Base-by-base conservation (phyloP, 2,329 filamentous ascomycete species). In the Fusarium sp. region DNA sequence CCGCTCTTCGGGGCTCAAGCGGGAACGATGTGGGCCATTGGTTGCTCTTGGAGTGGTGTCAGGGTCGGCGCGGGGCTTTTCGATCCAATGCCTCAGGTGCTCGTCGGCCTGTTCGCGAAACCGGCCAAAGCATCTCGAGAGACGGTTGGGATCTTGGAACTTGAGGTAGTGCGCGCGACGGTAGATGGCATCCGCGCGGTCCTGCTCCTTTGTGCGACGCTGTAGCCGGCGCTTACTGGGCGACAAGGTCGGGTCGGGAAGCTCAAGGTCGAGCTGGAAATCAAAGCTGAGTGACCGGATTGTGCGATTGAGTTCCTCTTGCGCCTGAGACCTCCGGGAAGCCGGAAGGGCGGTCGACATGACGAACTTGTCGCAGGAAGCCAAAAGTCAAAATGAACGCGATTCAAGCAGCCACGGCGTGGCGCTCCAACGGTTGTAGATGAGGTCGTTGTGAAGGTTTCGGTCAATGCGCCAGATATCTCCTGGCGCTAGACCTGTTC, bases 281-380 rank as follows among this genome's bases (percentile, higher is more conserved):
- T 77, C 72, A 31, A 65, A 65, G 56, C 79, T 82, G 27, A 82
- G 71, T 0, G 74, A 74, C 27, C 73, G 67, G 22, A 82, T 77
- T 13, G 68, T 76, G 33, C 73, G 71, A 31, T 76, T 60, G 16
- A 82, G 73, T 48, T 73, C 74, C 13, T 78, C 75, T 33, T 65
- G 69, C 5, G 62, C 73, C 35, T 70, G 63, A 20, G 39, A 33
- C 59, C 65, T 70, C 29, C 62, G 69, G 4, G 41, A 6, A 0
- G 62, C 59, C 20, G 57, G 18, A 35, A 31, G 54, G 14, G 41
- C 54, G 29, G 68, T 43, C 39, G 71, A 67, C 77, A 79, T 79
- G 69, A 31, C 69, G 52, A 24, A 29, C 65, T 64, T 59, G 56
- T 52, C 39, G 27, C 24, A 66, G 61, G 27, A 64, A 64, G 60